Conservation (phyloP, 805 yeast species). For the Lachancea lanzarotensis region DNA sequence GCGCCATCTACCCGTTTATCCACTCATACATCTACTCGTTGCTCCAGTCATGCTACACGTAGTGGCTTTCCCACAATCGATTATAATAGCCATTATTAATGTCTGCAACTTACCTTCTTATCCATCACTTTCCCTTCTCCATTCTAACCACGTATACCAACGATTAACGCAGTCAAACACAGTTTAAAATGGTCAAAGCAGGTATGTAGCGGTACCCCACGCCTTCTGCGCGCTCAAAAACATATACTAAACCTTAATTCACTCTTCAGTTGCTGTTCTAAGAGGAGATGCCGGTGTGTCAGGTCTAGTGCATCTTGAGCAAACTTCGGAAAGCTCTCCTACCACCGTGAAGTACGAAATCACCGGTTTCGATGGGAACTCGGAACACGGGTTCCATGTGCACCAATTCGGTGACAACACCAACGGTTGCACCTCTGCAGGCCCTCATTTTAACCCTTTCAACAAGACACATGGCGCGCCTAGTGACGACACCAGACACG, state of each 20-base stretch:
- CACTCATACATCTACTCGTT: not conserved
- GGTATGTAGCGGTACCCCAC: conserved; percentile 3
- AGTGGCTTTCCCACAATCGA: not conserved
- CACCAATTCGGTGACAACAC: conserved; percentile 95
- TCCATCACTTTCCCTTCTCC: not conserved
- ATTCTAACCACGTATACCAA: not conserved
- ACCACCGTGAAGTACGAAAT: conserved; percentile 86
- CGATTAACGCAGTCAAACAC: not conserved
- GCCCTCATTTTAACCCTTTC: conserved; percentile 95
- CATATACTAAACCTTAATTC: conserved; percentile 1
- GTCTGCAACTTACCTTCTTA: not conserved
- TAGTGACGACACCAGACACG: conserved; percentile 42
- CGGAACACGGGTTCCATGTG: conserved; percentile 94
- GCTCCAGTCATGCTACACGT: not conserved
- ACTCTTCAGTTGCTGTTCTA: conserved; percentile 71
- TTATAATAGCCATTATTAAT: too few species aligned
- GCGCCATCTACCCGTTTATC: not conserved
- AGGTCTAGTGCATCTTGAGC: conserved; percentile 86
- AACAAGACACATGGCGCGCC: conserved; percentile 89
- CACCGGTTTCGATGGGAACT: conserved; percentile 80
- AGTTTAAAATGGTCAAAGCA: conserved; percentile 30
- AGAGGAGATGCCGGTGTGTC: conserved; percentile 90
- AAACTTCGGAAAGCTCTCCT: conserved; percentile 68
- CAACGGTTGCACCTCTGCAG: conserved; percentile 98
- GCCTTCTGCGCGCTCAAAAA: too few species aligned